Percentiles rank a stretch among this genome's conserved stretches.
These are phyloP conservation scores for Coprinopsis cinerea DNA, from an alignment of 768 basidiomycete genomes.

Conservation along the genomic window DNA sequence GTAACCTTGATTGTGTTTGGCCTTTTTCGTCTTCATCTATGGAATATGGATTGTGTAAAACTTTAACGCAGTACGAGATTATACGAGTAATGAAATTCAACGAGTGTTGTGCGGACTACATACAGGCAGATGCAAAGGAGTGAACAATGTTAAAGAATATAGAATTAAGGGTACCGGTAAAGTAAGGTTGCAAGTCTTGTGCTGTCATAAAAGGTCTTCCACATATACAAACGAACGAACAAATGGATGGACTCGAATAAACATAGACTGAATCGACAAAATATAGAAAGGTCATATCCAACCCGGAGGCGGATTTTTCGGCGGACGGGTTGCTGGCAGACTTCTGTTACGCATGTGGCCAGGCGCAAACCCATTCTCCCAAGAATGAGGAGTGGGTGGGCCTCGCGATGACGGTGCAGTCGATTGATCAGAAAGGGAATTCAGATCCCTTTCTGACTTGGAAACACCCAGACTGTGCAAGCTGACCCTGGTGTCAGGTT, in stretches of 20 bases:
- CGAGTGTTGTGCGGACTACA: not conserved
- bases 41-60: conserved; percentile 1
- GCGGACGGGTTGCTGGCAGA: conserved; percentile 27
- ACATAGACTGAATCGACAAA: not conserved
- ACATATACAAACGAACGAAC: no score
- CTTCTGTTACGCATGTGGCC: conserved; percentile 12
- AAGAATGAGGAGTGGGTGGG: conserved; percentile 42
- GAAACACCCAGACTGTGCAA: not conserved
- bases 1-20: not conserved
- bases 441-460: conserved; percentile 5
- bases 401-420: not conserved
- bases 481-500: conserved; percentile 25
- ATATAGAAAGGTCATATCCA: conserved; percentile 8
- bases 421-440: conserved; percentile 8
- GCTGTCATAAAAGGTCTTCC: no score
- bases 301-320: conserved; percentile 16
- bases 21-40: not conserved
- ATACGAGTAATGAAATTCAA: not conserved
- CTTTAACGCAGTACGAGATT: not conserved
- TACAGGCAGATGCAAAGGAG: not conserved
- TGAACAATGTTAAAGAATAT: not conserved
- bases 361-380: conserved; percentile 25
- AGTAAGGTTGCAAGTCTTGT: no score
- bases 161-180: no score
- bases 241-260: no score